These are phyloP conservation scores for Xerocomus nothofagi DNA, from an alignment of 1,284 basidiomycete species.

Conservation along the genomic window DNA sequence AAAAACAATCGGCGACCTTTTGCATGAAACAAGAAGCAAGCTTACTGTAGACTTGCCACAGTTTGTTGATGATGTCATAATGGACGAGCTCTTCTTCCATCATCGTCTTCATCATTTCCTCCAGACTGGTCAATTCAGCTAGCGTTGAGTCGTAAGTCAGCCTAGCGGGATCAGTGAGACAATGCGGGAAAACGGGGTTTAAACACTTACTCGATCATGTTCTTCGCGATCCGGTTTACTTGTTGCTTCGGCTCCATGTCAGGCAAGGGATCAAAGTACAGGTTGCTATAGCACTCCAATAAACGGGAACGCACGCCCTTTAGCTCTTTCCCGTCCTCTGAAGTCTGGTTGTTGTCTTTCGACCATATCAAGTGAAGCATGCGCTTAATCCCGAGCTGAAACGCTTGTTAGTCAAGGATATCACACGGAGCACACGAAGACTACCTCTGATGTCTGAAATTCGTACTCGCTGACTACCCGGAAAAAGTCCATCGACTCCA, in stretches of 20 bases:
- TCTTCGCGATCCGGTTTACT: slow-evolving; percentile 93
- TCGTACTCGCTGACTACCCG: slow-evolving; percentile 82
- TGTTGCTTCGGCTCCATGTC: slow-evolving; percentile 80
- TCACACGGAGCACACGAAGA: slow-evolving; percentile 16
- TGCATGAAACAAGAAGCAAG: slow-evolving; percentile 8
- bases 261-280: slow-evolving; percentile 86
- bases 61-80: slow-evolving; percentile 81
- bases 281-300: slow-evolving; percentile 84
- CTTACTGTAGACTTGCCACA: slow-evolving; percentile 96
- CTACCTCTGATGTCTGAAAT: slow-evolving; percentile 73
- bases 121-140: slow-evolving; percentile 93
- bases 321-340: slow-evolving; percentile 83
- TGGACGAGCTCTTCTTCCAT: slow-evolving; percentile 86
- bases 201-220: slow-evolving; percentile 86
- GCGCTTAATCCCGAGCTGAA: slow-evolving; percentile 81
- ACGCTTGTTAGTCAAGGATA: not conserved
- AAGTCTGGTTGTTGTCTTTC: slow-evolving; percentile 87
- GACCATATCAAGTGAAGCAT: slow-evolving; percentile 99
- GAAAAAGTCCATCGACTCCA: slow-evolving; percentile 97
- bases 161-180: slow-evolving; percentile 41
- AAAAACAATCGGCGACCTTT: not conserved
- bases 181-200: not conserved
- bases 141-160: slow-evolving; percentile 89
- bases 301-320: slow-evolving; percentile 88
- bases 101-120: slow-evolving; percentile 95